phyloP scores from a whole-genome alignment of 1,139 yeast species.

The Saccharomycopsis phalli region DNA sequence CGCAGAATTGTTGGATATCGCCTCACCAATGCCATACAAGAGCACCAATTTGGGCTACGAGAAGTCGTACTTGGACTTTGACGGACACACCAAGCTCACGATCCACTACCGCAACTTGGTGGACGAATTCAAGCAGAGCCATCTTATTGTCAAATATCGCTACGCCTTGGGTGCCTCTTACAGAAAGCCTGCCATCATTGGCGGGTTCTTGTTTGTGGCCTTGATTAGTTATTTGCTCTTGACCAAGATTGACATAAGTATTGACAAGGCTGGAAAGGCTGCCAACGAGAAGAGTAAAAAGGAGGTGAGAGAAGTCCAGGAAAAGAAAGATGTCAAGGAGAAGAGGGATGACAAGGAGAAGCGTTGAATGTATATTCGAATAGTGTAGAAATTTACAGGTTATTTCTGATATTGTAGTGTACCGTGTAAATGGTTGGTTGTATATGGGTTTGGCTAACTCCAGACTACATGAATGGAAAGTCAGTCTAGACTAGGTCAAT shows the following conservation, averaged over 20 bases:
- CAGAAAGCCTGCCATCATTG: constrained; percentile 59
- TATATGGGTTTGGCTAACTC: no score
- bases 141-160: constrained; percentile 53
- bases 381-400: no score
- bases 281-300: constrained; percentile 1
- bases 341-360: no score
- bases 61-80: constrained; percentile 67
- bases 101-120: constrained; percentile 54
- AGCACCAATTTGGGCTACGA: constrained; percentile 35
- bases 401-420: no score
- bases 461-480: no score
- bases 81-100: constrained; percentile 76
- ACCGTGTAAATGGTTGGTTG: no score
- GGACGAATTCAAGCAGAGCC: constrained; percentile 57
- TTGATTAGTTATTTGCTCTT: constrained; percentile 50
- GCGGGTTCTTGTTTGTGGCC: constrained; percentile 55
- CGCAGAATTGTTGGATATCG: constrained; percentile 51
- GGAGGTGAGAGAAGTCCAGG: neutral
- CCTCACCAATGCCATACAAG: constrained; percentile 45
- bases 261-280: no score
- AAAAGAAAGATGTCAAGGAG: neutral
- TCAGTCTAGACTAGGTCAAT: no score
- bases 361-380: no score
- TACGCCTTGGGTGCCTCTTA: constrained; percentile 46
- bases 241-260: constrained; percentile 31